phyloP scores from a whole-genome alignment of 2,329 filamentous ascomycete species.

The Parastagonospora avenae region DNA sequence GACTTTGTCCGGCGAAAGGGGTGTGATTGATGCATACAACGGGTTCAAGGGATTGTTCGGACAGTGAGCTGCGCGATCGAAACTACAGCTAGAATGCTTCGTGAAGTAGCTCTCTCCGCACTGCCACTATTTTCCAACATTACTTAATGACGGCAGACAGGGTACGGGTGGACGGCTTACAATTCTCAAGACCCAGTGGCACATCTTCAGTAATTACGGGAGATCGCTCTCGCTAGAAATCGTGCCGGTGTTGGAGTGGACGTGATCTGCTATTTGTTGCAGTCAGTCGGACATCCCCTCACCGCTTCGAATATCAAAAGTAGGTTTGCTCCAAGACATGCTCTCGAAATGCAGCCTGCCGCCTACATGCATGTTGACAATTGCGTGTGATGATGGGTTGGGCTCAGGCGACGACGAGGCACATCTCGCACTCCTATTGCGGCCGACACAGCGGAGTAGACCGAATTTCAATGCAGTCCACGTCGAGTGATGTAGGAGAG shows the following conservation, averaged over 20 bases:
- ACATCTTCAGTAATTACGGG: constrained; percentile 18
- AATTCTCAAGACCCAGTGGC: constrained; percentile 30
- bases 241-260: too few relatives aligned
- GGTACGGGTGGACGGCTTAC: constrained; percentile 13
- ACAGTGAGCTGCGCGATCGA: constrained; percentile 27
- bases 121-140: constrained; percentile 24
- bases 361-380: too few relatives aligned
- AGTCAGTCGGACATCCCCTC: neutral
- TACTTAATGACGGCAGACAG: neutral
- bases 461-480: too few relatives aligned
- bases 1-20: constrained; percentile 2
- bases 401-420: too few relatives aligned
- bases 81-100: constrained; percentile 32
- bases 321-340: too few relatives aligned
- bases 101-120: constrained; percentile 36
- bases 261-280: neutral
- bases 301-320: too few relatives aligned
- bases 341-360: too few relatives aligned
- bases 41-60: constrained; percentile 26
- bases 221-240: too few relatives aligned
- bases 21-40: constrained; percentile 26
- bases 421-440: too few relatives aligned
- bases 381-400: too few relatives aligned
- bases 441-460: too few relatives aligned
- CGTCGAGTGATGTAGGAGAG: too few relatives aligned